Conservation (phyloP, 2,329 filamentous ascomycete genomes). For the Talaromyces piceae region DNA sequence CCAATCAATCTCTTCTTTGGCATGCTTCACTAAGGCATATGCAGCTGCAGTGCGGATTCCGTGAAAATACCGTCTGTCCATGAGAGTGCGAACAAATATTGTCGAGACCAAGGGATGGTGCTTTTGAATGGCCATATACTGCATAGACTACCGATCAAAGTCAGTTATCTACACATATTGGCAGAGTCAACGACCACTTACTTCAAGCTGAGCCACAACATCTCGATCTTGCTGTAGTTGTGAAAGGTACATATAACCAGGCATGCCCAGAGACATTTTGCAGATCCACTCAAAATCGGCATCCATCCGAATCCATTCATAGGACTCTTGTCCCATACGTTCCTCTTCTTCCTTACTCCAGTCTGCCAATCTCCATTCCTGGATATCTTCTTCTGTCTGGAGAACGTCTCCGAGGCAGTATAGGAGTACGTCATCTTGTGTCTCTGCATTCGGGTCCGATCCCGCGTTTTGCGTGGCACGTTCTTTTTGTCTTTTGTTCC, state of each 20-base stretch:
- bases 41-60: slow-evolving; percentile 85
- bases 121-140: slow-evolving; percentile 61
- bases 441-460: slow-evolving; percentile 56
- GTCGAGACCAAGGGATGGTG: slow-evolving; percentile 79
- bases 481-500: slow-evolving; percentile 75
- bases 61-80: slow-evolving; percentile 89
- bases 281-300: slow-evolving; percentile 98
- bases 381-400: slow-evolving; percentile 70
- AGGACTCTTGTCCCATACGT: slow-evolving; percentile 90
- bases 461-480: slow-evolving; percentile 58
- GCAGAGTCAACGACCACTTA: slow-evolving; percentile 19
- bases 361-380: slow-evolving; percentile 76
- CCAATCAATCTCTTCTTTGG: slow-evolving; percentile 62
- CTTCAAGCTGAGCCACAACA: slow-evolving; percentile 74
- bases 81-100: slow-evolving; percentile 78
- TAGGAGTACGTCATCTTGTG: slow-evolving; percentile 72
- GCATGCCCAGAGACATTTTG: slow-evolving; percentile 73
- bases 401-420: slow-evolving; percentile 91
- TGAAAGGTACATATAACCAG: slow-evolving; percentile 95
- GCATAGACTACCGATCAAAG: slow-evolving; percentile 49
- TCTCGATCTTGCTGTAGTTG: slow-evolving; percentile 96
- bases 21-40: slow-evolving; percentile 67
- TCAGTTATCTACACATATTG: neutral
- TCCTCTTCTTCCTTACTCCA: slow-evolving; percentile 86
- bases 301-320: slow-evolving; percentile 97